Conservation (phyloP, 1,284 basidiomycete species). For the Malassezia nana region DNA sequence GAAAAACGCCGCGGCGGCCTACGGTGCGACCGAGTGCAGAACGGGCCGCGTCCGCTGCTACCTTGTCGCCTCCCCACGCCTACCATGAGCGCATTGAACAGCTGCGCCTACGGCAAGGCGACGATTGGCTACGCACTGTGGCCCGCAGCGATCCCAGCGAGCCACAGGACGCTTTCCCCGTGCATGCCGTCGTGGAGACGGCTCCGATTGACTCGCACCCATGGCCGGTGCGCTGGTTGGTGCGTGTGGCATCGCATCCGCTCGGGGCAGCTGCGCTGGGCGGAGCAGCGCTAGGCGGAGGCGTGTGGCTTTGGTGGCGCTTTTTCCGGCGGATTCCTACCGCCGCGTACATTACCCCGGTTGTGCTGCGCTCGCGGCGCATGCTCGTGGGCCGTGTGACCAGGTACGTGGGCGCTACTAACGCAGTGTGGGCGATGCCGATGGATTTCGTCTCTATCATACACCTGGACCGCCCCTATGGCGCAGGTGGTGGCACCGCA, state of each 20-base stretch:
- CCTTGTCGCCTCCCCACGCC: conserved; percentile 9
- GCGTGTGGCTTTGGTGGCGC: conserved; percentile 28
- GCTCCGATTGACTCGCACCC: background rate
- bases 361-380: conserved; percentile 30
- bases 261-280: conserved; percentile 6
- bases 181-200: conserved; percentile 3
- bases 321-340: conserved; percentile 41
- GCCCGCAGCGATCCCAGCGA: conserved; percentile 14
- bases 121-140: conserved; percentile 41
- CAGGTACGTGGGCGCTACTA: background rate
- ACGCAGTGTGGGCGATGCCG: conserved; percentile 39
- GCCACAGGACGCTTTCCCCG: background rate
- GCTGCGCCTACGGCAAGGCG: conserved; percentile 38
- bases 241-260: conserved; percentile 3
- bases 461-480: conserved; percentile 34
- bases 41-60: background rate
- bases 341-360: conserved; percentile 38
- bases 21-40: background rate
- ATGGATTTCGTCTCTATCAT: conserved; percentile 46
- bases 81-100: conserved; percentile 36
- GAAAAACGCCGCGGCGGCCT: background rate
- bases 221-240: background rate
- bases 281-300: background rate
- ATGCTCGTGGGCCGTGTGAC: conserved; percentile 38
- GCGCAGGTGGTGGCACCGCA: conserved; percentile 23